Base-by-base conservation (phyloP, 306 rosid genomes). In the Ceratonia siliqua region DNA sequence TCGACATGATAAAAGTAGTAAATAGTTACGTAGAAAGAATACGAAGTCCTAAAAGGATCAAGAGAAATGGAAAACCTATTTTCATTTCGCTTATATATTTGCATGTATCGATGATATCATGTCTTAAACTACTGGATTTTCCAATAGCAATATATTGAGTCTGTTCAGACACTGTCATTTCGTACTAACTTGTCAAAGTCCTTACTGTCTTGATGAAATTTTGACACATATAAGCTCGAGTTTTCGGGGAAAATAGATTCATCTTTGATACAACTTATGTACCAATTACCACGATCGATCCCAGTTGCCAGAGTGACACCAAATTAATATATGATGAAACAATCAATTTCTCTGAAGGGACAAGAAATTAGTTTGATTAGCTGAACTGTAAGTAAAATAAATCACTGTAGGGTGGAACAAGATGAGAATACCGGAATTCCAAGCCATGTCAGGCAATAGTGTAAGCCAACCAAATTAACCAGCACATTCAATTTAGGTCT, bases 401-500 rank as follows among this genome's bases (percentile, higher is more conserved):
- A 78, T 6, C 53, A 15, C 56, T 70, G 12, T 1, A 69, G 53
- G 56, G 56, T 41, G 65, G 32, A 53, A 58, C 57, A 58, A 52
- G 61, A 32, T 62, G 68, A 18, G 72, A 58, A 53, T 91, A 94
- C 98, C 90, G 67, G 91, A 49, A 89, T 79, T 56, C 70, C 41
- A 52, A 94, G 96, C 79, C 79, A 78, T 52, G 68, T 25, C 6
- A 78, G 7, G 83, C 92, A 85, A 82, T 88, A 91, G 63, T 88
- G 94, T 57, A 94, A 63, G 48, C 92, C 96, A 79, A 91, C 83
- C 87, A 94, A 87, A 79, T 94, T 89, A 62, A 86, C 67, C 61
- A 91, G 71, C 79, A 83, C 89, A 64, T 74, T 82, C 57, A 68
- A 70, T 70, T 80, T 70, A 33, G 87, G 86, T 65, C 82, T 85